phyloP scores from a whole-genome alignment of 345 rosid species.

The Melaleuca alternifolia region DNA sequence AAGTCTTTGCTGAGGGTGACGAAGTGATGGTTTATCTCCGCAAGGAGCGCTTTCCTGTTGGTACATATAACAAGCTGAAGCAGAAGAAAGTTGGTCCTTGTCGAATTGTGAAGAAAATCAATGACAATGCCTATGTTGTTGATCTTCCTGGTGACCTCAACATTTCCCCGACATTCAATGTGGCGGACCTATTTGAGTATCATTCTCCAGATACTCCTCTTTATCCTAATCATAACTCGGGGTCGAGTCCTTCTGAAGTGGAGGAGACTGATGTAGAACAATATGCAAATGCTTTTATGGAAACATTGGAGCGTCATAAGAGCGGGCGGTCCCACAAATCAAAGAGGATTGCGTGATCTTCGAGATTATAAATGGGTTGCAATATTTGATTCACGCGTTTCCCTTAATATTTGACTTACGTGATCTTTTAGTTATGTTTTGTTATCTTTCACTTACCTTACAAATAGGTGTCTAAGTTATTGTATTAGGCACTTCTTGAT shows the following conservation, averaged over 20 bases:
- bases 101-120: background rate
- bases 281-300: background rate
- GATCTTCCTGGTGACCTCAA: background rate
- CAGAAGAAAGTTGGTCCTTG: background rate
- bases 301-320: background rate
- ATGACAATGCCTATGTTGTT: background rate
- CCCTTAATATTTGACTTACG: background rate
- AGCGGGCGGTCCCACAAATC: background rate
- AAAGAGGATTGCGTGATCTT: background rate
- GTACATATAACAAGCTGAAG: background rate
- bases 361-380: background rate
- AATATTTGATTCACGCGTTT: rapidly evolving
- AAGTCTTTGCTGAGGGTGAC: background rate
- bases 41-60: background rate
- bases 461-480: background rate
- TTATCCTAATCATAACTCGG: background rate
- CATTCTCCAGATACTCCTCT: background rate
- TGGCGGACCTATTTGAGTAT: background rate
- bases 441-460: background rate
- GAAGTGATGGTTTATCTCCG: background rate
- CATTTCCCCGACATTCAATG: background rate
- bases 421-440: rapidly evolving
- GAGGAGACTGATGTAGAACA: background rate
- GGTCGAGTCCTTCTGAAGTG: background rate
- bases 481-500: background rate